Conservation (phyloP, 176 grass and related monocot genomes). For the Panicum miliaceum region DNA sequence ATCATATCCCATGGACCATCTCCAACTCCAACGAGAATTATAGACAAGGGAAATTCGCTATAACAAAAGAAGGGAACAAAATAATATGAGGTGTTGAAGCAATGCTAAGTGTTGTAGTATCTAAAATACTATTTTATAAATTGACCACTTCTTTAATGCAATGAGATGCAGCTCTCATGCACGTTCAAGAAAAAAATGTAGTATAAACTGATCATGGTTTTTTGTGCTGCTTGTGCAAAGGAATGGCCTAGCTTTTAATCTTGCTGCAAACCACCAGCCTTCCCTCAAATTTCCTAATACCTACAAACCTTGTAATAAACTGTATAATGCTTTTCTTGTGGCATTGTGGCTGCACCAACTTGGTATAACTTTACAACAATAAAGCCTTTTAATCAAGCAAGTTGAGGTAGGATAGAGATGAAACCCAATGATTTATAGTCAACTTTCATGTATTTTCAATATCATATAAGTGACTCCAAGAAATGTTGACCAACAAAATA, state of each 20-base stretch:
- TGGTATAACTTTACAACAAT: conserved; percentile 9
- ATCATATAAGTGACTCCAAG: not conserved
- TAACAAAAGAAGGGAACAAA: not conserved
- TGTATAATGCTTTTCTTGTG: not conserved
- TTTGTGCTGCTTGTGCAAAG: conserved; percentile 10
- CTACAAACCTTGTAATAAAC: not conserved
- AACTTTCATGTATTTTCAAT: not conserved
- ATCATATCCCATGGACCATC: conserved; percentile 84
- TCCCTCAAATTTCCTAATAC: not conserved
- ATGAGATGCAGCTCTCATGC: not conserved
- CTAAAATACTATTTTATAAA: not conserved
- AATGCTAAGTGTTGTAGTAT: not conserved
- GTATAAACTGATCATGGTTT: conserved; percentile 1
- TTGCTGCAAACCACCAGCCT: too few species aligned
- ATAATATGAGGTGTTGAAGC: not conserved
- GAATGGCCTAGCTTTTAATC: too few species aligned
- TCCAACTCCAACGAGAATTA: conserved; percentile 71
- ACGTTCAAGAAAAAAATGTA: not conserved
- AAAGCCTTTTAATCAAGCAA: not conserved
- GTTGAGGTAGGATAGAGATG: not conserved
- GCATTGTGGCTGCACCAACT: not conserved
- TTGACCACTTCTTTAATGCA: not conserved
- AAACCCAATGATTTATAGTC: not conserved
- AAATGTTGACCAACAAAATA: not conserved
- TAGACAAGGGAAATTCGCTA: conserved; percentile 74